Evolutionary conservation across 2,329 filamentous ascomycete genomes (phyloP).

Genomic region (Penicillium italicum): DNA sequence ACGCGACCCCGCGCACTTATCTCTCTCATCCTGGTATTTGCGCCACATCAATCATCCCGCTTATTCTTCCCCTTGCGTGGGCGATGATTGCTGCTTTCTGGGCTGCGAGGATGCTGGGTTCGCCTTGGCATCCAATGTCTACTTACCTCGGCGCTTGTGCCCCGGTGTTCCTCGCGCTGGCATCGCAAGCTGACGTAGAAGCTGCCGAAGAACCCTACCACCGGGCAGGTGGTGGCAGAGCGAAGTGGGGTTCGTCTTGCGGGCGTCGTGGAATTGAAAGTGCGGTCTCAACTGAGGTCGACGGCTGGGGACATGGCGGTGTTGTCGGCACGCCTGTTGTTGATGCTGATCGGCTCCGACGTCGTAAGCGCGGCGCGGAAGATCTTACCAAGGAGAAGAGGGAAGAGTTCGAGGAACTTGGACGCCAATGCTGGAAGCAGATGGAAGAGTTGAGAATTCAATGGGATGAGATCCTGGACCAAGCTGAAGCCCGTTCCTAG

Average conservation of each 20-base stretch:
- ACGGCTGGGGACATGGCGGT: constrained; percentile 73
- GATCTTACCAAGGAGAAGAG: constrained; percentile 52
- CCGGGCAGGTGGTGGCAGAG: constrained; percentile 58
- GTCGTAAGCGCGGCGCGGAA: constrained; percentile 56
- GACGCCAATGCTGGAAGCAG: constrained; percentile 40
- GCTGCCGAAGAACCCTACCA: constrained; percentile 44
- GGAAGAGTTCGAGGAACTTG: constrained; percentile 40
- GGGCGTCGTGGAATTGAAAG: constrained; percentile 56
- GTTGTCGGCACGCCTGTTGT: constrained; percentile 50
- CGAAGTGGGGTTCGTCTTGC: constrained; percentile 82
- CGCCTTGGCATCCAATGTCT: constrained; percentile 79
- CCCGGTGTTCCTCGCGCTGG: constrained; percentile 73
- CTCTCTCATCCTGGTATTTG: constrained; percentile 83
- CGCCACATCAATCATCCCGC: constrained; percentile 73
- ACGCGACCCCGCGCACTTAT: constrained; percentile 61
- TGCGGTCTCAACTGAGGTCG: constrained; percentile 75
- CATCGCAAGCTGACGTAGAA: constrained; percentile 50
- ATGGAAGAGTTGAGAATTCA: constrained; percentile 43
- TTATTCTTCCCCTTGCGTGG: constrained; percentile 66
- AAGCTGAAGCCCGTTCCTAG: constrained; percentile 25
- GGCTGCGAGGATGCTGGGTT: constrained; percentile 72
- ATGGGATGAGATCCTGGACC: constrained; percentile 41
- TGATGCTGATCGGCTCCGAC: constrained; percentile 51
- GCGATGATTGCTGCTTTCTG: constrained; percentile 66
- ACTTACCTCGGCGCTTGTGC: constrained; percentile 73